Evolutionary conservation across 371 early-diverging fungal genomes (phyloP), one percentile per base, ranked within the genome.

Genomic region (Blakeslea trispora): DNA sequence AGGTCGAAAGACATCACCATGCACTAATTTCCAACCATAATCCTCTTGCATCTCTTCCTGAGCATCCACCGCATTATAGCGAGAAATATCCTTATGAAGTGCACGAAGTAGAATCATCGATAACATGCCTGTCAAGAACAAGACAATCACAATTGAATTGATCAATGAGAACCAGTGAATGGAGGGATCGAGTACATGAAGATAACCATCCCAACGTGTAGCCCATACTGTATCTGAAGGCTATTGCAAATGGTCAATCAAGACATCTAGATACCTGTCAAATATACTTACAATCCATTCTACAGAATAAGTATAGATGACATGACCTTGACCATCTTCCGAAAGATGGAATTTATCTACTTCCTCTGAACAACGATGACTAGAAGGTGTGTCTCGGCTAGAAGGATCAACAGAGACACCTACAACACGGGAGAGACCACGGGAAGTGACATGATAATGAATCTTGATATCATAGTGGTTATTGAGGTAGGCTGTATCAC

Each of bases 201-300:
- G 61, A 67, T 95, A 97, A 60, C 80, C 81, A 72, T 96, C 96
- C 97, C 97, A 97, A 32, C 97, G 87, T 2, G 96, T 96, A 14
- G 91, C 94, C 97, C 97, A 98, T 17, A 87, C 78, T 22, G 81
- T 89, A 7, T 64, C 64, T 1, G 89, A 86, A 32, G 47, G 39
- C 82, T 87, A 56, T n/a, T n/a, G n/a, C n/a, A n/a, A n/a, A n/a
- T n/a, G n/a, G n/a, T n/a, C n/a, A n/a, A n/a, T n/a, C n/a, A n/a
- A n/a, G n/a, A n/a, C n/a, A n/a, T n/a, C n/a, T n/a, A n/a, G n/a
- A n/a, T n/a, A n/a, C n/a, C n/a, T n/a, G n/a, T n/a, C n/a, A n/a
- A n/a, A n/a, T n/a, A n/a, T 24, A 23, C 71, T 57, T 81, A 89
- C 90, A 52, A 46, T 66, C 97, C 97, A 97, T 14, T 53, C 57